Evolutionary conservation across 2,329 filamentous ascomycete genomes (phyloP).

Genomic region (Alternaria triticimaculans): DNA sequence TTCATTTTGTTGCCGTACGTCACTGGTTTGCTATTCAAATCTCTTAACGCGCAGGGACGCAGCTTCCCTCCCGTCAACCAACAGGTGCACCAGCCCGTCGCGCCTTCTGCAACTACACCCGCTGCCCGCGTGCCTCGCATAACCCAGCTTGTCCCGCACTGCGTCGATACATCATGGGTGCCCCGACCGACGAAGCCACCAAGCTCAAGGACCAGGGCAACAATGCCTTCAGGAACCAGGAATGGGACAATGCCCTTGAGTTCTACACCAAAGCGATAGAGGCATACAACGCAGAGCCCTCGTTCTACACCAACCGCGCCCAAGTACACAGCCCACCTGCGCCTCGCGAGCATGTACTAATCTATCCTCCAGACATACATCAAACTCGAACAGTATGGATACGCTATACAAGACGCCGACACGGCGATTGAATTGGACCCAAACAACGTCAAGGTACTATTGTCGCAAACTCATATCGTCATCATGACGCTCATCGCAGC

Average conservation of each 20-base stretch:
- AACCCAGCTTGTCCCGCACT: conserved; percentile 20
- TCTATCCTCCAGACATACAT: conserved; percentile 75
- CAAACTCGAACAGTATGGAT: conserved; percentile 93
- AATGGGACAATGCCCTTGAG: conserved; percentile 83
- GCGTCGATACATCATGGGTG: conserved; percentile 40
- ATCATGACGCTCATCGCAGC: conserved; percentile 9
- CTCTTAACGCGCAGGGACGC: conserved; percentile 1
- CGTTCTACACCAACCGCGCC: conserved; percentile 92
- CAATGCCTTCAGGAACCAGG: conserved; percentile 84
- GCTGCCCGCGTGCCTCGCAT: conserved; percentile 14
- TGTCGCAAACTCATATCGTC: background rate
- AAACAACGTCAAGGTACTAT: conserved; percentile 81
- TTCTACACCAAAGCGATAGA: conserved; percentile 89
- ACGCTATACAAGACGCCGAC: conserved; percentile 87
- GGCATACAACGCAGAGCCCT: conserved; percentile 79
- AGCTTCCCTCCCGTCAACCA: conserved; percentile 6
- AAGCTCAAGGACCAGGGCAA: conserved; percentile 94
- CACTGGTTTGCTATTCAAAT: conserved; percentile 8
- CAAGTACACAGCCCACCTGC: conserved; percentile 67
- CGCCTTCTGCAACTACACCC: conserved; percentile 23
- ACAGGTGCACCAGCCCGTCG: conserved; percentile 19
- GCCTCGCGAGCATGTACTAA: conserved; percentile 29
- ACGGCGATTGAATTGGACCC: conserved; percentile 91
- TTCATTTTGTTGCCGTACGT: conserved; percentile 16
- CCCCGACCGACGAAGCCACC: conserved; percentile 70